Conservation (phyloP, 2,329 filamentous ascomycete genomes). For the Fusarium lyarnte region DNA sequence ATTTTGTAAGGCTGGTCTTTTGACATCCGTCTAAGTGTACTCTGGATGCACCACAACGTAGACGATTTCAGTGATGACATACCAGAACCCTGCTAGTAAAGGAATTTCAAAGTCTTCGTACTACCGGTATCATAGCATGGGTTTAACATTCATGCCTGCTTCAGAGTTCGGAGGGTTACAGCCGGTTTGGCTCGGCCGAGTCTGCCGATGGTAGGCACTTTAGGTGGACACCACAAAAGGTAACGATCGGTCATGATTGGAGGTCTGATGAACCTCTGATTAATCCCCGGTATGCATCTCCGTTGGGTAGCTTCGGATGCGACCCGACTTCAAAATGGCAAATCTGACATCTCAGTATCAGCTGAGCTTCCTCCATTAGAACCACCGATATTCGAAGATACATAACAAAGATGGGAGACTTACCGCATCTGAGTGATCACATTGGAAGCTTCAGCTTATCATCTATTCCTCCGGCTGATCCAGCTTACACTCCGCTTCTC, state of each 20-base stretch:
- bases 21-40: background rate
- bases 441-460: conserved; percentile 27
- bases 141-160: background rate
- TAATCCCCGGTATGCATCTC: background rate
- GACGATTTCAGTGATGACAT: background rate
- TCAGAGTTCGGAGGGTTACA: background rate
- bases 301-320: background rate
- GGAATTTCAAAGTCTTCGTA: background rate
- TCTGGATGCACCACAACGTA: background rate
- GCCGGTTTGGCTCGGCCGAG: conserved; percentile 3
- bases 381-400: background rate
- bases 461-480: conserved; percentile 9
- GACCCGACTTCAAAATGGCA: background rate
- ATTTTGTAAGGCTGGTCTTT: no score
- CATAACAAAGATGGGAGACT: background rate
- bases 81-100: background rate
- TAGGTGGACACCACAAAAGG: conserved; percentile 1
- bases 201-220: background rate
- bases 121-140: no score
- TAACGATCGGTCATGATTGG: conserved; percentile 6
- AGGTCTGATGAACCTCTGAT: background rate
- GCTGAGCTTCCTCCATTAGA: background rate
- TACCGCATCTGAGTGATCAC: conserved; percentile 3
- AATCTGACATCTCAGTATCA: background rate
- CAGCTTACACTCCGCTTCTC: conserved; percentile 33